Conservation (phyloP, 805 yeast species). For the Saccharomycodes ludwigii region DNA sequence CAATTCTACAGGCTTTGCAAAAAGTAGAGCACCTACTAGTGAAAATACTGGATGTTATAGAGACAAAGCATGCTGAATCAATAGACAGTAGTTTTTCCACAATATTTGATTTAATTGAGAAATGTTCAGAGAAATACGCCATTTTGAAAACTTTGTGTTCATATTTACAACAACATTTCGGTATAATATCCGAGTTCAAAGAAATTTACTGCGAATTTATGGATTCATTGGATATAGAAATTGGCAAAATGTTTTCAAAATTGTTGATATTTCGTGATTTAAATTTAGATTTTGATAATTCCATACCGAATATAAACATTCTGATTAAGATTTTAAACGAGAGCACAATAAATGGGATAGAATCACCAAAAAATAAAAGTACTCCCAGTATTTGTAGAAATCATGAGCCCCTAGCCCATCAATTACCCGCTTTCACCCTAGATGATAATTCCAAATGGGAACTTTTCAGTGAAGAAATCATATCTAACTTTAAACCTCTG, state of each 20-base stretch:
- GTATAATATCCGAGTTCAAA: slow-evolving; percentile 29
- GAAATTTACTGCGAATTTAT: slow-evolving; percentile 32
- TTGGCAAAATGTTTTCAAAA: slow-evolving; percentile 25
- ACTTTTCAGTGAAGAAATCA: neutral
- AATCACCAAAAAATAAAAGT: neutral
- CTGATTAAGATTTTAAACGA: neutral
- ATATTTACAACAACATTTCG: slow-evolving; percentile 24
- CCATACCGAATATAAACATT: neutral
- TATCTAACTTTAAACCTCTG: neutral
- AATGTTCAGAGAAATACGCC: slow-evolving; percentile 20
- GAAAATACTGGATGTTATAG: slow-evolving; percentile 26
- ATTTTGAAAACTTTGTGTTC: slow-evolving; percentile 18
- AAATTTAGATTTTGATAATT: neutral
- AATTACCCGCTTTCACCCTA: neutral
- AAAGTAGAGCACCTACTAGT: slow-evolving; percentile 25
- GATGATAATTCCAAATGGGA: neutral
- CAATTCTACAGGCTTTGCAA: slow-evolving; percentile 20
- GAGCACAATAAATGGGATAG: too few relatives aligned
- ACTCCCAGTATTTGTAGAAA: neutral
- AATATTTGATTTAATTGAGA: slow-evolving; percentile 23
- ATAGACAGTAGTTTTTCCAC: slow-evolving; percentile 6
- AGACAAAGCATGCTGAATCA: slow-evolving; percentile 14
- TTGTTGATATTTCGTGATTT: slow-evolving; percentile 22
- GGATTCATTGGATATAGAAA: slow-evolving; percentile 29
- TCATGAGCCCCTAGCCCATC: neutral